Percentiles rank a stretch among this genome's conserved stretches.
phyloP scores from a whole-genome alignment of 2,329 filamentous ascomycete species.

The Scytalidium sp. region DNA sequence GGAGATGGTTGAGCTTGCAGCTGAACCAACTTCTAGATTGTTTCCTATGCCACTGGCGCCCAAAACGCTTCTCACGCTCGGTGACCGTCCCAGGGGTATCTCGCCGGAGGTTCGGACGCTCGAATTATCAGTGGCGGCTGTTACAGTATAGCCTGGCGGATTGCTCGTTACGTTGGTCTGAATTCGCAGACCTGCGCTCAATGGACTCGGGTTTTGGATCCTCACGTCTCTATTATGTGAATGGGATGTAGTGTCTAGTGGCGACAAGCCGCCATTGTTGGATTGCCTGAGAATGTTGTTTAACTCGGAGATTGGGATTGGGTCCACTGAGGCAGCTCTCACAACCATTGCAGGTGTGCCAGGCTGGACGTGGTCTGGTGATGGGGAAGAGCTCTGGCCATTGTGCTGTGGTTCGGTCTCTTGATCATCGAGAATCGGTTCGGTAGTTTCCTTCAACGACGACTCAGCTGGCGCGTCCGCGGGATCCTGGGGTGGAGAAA shows the following conservation, averaged over 20 bases:
- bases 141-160: conserved; percentile 20
- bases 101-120: conserved; percentile 13
- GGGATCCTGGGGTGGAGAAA: conserved; percentile 10
- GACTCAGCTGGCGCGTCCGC: conserved; percentile 1
- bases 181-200: conserved; percentile 29
- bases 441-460: not conserved
- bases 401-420: no score
- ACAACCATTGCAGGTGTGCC: not conserved
- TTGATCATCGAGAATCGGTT: no score
- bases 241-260: conserved; percentile 21
- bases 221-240: conserved; percentile 11
- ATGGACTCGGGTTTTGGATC: conserved; percentile 17
- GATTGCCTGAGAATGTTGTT: not conserved
- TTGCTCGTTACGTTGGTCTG: conserved; percentile 29
- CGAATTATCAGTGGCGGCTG: conserved; percentile 17
- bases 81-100: conserved; percentile 52
- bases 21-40: conserved; percentile 38
- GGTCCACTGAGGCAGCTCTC: not conserved
- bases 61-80: conserved; percentile 56
- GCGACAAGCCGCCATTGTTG: conserved; percentile 9
- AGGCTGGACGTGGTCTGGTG: not conserved
- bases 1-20: conserved; percentile 65
- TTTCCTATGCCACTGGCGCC: conserved; percentile 42
- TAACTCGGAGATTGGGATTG: not conserved
- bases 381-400: not conserved